These are phyloP conservation scores for Boletus subparvulus DNA, from an alignment of 768 basidiomycete genomes.

Conservation along the genomic window DNA sequence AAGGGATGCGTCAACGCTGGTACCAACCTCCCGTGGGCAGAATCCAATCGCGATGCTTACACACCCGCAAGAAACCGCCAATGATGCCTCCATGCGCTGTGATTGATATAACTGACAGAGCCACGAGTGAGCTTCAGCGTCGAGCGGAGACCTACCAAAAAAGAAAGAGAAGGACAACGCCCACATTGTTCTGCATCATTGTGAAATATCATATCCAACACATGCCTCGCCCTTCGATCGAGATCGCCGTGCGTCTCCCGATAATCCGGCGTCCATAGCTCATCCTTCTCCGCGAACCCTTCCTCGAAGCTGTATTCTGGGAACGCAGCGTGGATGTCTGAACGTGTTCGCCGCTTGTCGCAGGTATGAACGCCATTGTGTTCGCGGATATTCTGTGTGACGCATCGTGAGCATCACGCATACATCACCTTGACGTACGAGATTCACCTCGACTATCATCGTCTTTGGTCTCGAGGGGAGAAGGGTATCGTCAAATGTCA, in stretches of 20 bases:
- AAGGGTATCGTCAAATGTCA: conserved; percentile 47
- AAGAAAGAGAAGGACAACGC: conserved; percentile 19
- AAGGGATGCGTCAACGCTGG: too few species aligned
- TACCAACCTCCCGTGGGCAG: conserved; percentile 66
- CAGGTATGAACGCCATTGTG: conserved; percentile 67
- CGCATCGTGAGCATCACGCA: background rate
- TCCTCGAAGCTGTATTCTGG: conserved; percentile 54
- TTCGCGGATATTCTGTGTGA: conserved; percentile 61
- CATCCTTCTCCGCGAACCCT: conserved; percentile 60
- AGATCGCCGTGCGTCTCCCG: conserved; percentile 31
- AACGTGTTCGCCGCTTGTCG: conserved; percentile 56
- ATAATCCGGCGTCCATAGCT: conserved; percentile 46
- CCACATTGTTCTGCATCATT: conserved; percentile 44
- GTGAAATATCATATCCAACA: conserved; percentile 57
- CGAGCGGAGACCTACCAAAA: background rate
- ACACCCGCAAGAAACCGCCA: conserved; percentile 48
- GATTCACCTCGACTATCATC: conserved; percentile 55
- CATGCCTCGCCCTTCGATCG: conserved; percentile 45
- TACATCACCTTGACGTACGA: background rate
- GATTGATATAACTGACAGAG: conserved; percentile 55
- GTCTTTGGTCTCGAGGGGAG: conserved; percentile 29
- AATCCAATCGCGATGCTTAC: conserved; percentile 43
- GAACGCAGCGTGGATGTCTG: conserved; percentile 40
- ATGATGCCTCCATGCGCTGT: conserved; percentile 67
- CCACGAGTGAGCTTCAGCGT: background rate